These are phyloP conservation scores for Solanum hybrid DNA, from an alignment of 305 asterid genomes.

Conservation along the genomic window DNA sequence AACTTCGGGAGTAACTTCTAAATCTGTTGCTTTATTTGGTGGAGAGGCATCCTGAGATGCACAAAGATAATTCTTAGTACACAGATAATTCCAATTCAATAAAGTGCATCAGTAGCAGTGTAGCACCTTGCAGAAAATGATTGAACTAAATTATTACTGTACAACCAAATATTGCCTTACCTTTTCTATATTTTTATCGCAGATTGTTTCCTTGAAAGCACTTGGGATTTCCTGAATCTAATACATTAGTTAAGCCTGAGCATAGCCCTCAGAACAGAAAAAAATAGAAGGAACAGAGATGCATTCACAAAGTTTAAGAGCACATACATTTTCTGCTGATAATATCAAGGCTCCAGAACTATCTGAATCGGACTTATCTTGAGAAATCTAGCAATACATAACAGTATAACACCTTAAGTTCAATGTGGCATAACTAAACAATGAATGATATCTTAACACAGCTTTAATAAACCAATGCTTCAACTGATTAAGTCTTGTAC, in stretches of 20 bases:
- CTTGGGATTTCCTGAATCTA: slow-evolving; percentile 11
- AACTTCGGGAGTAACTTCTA: slow-evolving; percentile 13
- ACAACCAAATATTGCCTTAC: neutral
- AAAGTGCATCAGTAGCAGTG: neutral
- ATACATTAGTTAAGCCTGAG: slow-evolving; percentile 7
- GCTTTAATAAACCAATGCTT: neutral
- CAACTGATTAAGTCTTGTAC: slow-evolving; percentile 14
- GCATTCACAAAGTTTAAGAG: neutral
- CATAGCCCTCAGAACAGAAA: neutral
- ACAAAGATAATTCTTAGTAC: neutral
- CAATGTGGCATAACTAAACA: neutral
- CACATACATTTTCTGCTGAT: slow-evolving; percentile 5
- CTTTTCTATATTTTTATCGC: neutral
- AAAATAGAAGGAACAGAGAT: neutral
- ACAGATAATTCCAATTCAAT: neutral
- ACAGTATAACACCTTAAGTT: neutral
- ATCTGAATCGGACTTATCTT: slow-evolving; percentile 20
- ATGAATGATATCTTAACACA: neutral
- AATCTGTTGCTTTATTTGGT: slow-evolving; percentile 7
- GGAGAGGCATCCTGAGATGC: slow-evolving; percentile 32
- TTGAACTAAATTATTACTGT: neutral
- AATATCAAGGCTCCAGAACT: slow-evolving; percentile 14
- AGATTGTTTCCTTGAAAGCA: neutral
- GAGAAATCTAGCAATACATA: slow-evolving; percentile 23
- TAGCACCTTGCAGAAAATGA: neutral